Evolutionary conservation across 805 yeast species (phyloP).

Genomic region (Jamesozyma gamospora): DNA sequence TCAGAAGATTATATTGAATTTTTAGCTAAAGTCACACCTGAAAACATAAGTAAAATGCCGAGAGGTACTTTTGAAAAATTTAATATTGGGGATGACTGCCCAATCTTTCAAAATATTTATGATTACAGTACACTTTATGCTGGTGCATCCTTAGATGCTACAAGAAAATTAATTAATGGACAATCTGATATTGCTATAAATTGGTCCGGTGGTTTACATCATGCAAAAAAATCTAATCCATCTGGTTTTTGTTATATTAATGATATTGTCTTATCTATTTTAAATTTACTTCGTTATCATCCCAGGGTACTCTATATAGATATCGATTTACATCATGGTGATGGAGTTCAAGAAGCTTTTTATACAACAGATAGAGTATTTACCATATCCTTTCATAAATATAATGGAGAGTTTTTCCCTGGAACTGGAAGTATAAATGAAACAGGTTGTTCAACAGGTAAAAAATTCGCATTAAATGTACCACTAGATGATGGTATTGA

Average conservation of each 20-base stretch:
- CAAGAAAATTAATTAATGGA: conserved; percentile 68
- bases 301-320: conserved; percentile 83
- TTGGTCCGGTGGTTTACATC: conserved; percentile 91
- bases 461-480: conserved; percentile 73
- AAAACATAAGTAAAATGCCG: conserved; percentile 47
- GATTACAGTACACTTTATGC: conserved; percentile 73
- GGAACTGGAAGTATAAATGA: conserved; percentile 86
- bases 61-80: conserved; percentile 45
- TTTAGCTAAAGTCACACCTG: conserved; percentile 67
- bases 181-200: conserved; percentile 87
- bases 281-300: conserved; percentile 69
- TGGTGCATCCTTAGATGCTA: conserved; percentile 87
- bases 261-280: conserved; percentile 78
- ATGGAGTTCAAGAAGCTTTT: conserved; percentile 91
- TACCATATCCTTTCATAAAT: conserved; percentile 86
- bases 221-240: conserved; percentile 84
- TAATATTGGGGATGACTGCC: conserved; percentile 94
- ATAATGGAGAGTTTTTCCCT: conserved; percentile 83
- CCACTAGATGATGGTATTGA: conserved; percentile 91
- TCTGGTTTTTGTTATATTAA: conserved; percentile 87
- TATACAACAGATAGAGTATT: conserved; percentile 85
- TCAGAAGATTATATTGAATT: conserved; percentile 79
- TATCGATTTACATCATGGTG: conserved; percentile 90
- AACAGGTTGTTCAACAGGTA: conserved; percentile 76
- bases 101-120: conserved; percentile 69